Base-by-base conservation (phyloP, 768 basidiomycete genomes). In the Mrakia frigida region DNA sequence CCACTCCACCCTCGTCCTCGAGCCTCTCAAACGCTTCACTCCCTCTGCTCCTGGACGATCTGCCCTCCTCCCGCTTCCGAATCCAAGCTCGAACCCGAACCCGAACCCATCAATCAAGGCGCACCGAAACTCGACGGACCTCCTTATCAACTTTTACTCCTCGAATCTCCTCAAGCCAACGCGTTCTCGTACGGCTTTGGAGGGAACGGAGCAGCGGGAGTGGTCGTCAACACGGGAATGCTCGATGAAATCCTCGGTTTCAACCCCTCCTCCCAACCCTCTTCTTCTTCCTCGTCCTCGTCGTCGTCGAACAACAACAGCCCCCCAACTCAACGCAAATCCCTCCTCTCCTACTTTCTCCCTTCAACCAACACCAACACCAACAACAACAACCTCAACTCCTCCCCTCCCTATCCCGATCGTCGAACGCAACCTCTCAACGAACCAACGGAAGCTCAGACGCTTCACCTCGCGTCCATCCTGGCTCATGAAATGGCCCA, bases 161-260 rank as follows among this genome's bases (percentile, higher is more conserved):
- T 96, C 65, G 92, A 98, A 70, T 50, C 90, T 77, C 90, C 92
- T 0, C 90, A 92, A 76, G 87, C 89, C 16, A 99, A 98, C 81
- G 96, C 97, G 2, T 96, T 99, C 82, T 92, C 91, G 0, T 98
- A 95, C 81, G 96, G 96, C 2, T 98, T 98, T 79, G 82, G 83
- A 13, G 93, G 93, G 16, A 89, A 94, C 80, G 91, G 92, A 52
- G 92, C 90, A 0, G 94, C 93, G 75, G 96, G 97, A 9, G 88
- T 99, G 74, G 95, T 98, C 74, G 89, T 99, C 13, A 98, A 93
- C 83, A 93, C 92, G 16, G 96, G 96, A 9, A 93, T 98, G 84
- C 82, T 98, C 69, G 92, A 98, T 81, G 90, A 94, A 74, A 90
- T 98, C 73, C 85, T 97, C 59, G 87, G 86, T 79, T 14, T 4